Conservation (phyloP, 1,284 basidiomycete species). For the Cutaneotrichosporon sp. region DNA sequence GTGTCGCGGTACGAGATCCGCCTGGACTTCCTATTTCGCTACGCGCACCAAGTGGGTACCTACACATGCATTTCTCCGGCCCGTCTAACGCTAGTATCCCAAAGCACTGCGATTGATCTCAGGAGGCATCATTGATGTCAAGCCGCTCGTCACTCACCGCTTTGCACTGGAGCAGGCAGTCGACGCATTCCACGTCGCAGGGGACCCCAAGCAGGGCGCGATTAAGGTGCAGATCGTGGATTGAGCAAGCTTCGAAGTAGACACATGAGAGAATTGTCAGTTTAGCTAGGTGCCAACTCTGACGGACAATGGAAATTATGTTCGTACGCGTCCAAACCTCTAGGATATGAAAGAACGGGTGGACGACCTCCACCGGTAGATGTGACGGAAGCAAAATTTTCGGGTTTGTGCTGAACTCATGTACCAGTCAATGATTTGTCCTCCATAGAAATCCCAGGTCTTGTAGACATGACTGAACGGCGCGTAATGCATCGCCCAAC, state of each 20-base stretch:
- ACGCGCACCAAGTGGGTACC: conserved; percentile 43
- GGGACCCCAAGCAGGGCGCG: conserved; percentile 18
- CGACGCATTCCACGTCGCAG: conserved; percentile 60
- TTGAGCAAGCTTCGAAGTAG: too few relatives aligned
- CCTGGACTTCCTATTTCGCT: conserved; percentile 51
- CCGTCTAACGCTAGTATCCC: conserved; percentile 53
- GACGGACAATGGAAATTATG: neutral
- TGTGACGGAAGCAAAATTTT: too few relatives aligned
- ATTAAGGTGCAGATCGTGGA: conserved; percentile 29
- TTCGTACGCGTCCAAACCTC: neutral
- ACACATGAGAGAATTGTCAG: too few relatives aligned
- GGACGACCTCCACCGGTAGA: too few relatives aligned
- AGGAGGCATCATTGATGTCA: conserved; percentile 70
- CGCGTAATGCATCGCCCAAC: neutral
- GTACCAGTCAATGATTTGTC: too few relatives aligned
- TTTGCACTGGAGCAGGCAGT: conserved; percentile 66
- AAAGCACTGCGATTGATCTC: conserved; percentile 70
- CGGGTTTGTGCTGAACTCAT: too few relatives aligned
- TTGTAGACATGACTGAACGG: too few relatives aligned
- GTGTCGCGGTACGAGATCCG: conserved; percentile 53
- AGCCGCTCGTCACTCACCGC: conserved; percentile 76
- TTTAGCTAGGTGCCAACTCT: neutral
- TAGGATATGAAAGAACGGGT: neutral
- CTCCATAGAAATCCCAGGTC: too few relatives aligned
- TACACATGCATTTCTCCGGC: too few relatives aligned